Evolutionary conservation across 202 grass and related monocot species (phyloP), one percentile per base, ranked within the genome.

Genomic region (Musa balbisiana): DNA sequence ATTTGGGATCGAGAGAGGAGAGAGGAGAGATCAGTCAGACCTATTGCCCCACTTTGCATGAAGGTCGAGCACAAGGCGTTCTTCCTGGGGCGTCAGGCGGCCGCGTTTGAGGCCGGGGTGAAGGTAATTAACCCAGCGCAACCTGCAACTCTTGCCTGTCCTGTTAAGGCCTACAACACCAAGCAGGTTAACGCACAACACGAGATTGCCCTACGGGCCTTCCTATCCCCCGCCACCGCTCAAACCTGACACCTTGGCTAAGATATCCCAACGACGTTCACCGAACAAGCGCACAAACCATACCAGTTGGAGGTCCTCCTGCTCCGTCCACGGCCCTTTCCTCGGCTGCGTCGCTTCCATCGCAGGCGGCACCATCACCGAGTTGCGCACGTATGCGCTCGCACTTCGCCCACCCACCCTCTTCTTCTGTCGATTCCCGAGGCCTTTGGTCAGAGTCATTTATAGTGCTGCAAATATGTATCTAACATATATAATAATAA

Each of bases 181-280:
- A 19, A 23, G 10, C n/a, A 16, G 58, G 71, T 43, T 43, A 43
- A 43, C 75, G 73, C 52, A 78, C 51, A 87, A 43, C 4, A 6
- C 33, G 53, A 56, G 51, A 14, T 11, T 10, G 25, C 24, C 78
- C 67, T 43, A 52, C 27, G 24, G 12, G 72, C 26, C 49, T 65
- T 23, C 24, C 49, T 66, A 73, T 81, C 91, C 90, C 94, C 94
- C 94, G 77, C 94, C 94, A 98, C 94, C 94, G 90, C 91, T 82
- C 94, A 93, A 98, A 98, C 94, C 94, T 98, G 94, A 98, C 68
- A 98, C 94, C 91, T 98, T 91, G 82, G 94, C 94, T 91, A 98
- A 98, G 81, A 92, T 92, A 89, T 98, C 94, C 94, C 94, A 98
- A 87, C 94, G 91, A 23, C 94, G 94, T 93, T 98, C 91, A 71